Percentiles rank a stretch among this genome's conserved stretches.
Evolutionary conservation across 805 yeast genomes (phyloP).

Genomic region (Zygosaccharomyces kombuchaensis): DNA sequence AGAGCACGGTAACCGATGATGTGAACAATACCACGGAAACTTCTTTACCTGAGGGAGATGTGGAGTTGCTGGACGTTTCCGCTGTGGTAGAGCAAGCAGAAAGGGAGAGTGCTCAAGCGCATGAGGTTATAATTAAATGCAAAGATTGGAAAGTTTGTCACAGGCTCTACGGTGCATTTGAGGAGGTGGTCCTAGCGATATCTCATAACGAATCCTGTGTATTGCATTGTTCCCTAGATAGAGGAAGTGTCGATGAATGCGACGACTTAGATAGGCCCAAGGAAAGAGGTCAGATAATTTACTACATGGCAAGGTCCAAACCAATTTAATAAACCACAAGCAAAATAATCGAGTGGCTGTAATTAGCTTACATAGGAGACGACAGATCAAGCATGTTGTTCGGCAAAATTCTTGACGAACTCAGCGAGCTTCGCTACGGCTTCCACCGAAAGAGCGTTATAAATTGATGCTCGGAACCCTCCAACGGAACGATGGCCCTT

Average conservation of each 20-base stretch:
- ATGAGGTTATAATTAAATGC: constrained; percentile 48
- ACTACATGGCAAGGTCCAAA: constrained; percentile 44
- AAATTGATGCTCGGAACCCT: constrained; percentile 90
- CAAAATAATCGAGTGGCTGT: neutral
- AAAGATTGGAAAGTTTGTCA: constrained; percentile 69
- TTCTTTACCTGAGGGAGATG: constrained; percentile 5
- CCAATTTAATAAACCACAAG: constrained; percentile 11
- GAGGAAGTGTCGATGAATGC: constrained; percentile 29
- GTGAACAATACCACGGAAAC: neutral
- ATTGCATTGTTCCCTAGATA: constrained; percentile 63
- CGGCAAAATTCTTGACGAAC: constrained; percentile 59
- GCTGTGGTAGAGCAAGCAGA: constrained; percentile 26
- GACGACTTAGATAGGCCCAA: constrained; percentile 27
- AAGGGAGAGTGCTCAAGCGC: constrained; percentile 15
- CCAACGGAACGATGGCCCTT: constrained; percentile 98
- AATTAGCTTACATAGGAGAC: neutral
- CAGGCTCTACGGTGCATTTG: constrained; percentile 55
- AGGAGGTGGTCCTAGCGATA: constrained; percentile 55
- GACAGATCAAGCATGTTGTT: constrained; percentile 28
- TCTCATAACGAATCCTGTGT: constrained; percentile 56
- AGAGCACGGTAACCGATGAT: constrained; percentile 18
- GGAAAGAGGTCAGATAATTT: constrained; percentile 60
- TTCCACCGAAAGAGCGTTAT: constrained; percentile 73
- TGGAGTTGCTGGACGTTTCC: constrained; percentile 18
- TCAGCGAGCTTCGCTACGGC: constrained; percentile 55